Evolutionary conservation across 352 stramenopile genomes (phyloP).

Genomic region (Phytophthora aleatoria): DNA sequence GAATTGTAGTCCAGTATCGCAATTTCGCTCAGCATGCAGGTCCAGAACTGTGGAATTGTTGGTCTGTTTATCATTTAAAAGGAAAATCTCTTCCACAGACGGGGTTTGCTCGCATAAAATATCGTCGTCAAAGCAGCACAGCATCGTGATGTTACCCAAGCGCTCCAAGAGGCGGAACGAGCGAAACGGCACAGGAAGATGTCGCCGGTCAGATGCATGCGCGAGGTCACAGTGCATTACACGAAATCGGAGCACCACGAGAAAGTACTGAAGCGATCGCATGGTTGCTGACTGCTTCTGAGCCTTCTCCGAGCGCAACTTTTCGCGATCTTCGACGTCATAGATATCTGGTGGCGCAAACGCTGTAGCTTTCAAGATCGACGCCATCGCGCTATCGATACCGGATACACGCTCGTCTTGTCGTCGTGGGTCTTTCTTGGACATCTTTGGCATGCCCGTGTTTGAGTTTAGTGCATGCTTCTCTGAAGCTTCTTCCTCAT

Average conservation of each 20-base stretch:
- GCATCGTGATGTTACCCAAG: constrained; percentile 84
- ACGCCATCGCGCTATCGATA: constrained; percentile 36
- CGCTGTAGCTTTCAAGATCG: constrained; percentile 35
- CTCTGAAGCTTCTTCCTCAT: not conserved
- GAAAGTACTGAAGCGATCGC: constrained; percentile 77
- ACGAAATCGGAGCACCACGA: constrained; percentile 71
- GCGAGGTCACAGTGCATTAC: constrained; percentile 55
- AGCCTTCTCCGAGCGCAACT: constrained; percentile 72
- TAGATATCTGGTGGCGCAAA: constrained; percentile 61
- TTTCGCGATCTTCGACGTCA: constrained; percentile 85
- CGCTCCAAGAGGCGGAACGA: constrained; percentile 83
- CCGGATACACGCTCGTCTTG: constrained; percentile 12
- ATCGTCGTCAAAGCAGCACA: constrained; percentile 90
- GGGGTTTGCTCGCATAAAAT: constrained; percentile 83
- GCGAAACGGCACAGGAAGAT: constrained; percentile 67
- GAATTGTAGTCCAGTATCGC: constrained; percentile 83
- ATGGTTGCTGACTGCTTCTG: constrained; percentile 66
- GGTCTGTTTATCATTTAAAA: constrained; percentile 76
- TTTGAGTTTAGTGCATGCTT: not conserved
- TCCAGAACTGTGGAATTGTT: constrained; percentile 76
- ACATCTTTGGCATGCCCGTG: constrained; percentile 5
- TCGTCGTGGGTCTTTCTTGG: constrained; percentile 8
- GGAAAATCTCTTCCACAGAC: constrained; percentile 84
- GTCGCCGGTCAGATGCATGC: constrained; percentile 45
- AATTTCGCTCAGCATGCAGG: constrained; percentile 71